Evolutionary conservation across 75 land plant genomes (phyloP), one percentile per base, ranked within the genome.

Genomic region (Sequoia sempervirens): DNA sequence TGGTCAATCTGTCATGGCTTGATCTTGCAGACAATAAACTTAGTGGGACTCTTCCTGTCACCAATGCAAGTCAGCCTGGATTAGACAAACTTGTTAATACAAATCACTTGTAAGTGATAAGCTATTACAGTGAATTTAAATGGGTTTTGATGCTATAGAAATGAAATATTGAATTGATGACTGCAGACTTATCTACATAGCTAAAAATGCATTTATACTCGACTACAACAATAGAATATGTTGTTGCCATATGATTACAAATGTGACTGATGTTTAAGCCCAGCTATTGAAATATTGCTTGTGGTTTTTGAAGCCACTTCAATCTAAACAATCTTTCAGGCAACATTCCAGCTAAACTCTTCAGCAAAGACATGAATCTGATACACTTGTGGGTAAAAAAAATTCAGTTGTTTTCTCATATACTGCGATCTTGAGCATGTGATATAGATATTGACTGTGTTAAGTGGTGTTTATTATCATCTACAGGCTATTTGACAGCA

Each of bases 21-120:
- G 96, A 94, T 80, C 38, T 94, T 26, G 85, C 95, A n/a, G 88
- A 89, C 80, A 94, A 94, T 80, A 76, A 78, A 80, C 85, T 94
- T 14, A 75, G 54, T 11, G 96, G 96, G 82, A 34, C 75, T 1
- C 85, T 94, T 53, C 96, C 96, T 7, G 87, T 91, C 52, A 92
- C 95, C 50, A 81, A 84, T 84, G 85, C 66, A 5, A 75, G 11
- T 20, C 61, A 75, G 0, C 46, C 86, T 58, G 96, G 96, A 47
- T 88, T 94, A 14, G 95, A 94, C 70, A 82, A 68, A 81, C 91
- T 94, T 10, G n/a, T 72, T 28, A 14, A 79, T 40, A 80, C 93
- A 20, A 84, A 83, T 54, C 96, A 94, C 68, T 94, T 94, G 96
- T 94, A 91, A 82, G 95, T 83, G 17, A 79, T 18, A 43, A 50